Evolutionary conservation across 2,329 filamentous ascomycete species (phyloP), one percentile per base, ranked within the genome.

Genomic region (Aspergillus sp.): DNA sequence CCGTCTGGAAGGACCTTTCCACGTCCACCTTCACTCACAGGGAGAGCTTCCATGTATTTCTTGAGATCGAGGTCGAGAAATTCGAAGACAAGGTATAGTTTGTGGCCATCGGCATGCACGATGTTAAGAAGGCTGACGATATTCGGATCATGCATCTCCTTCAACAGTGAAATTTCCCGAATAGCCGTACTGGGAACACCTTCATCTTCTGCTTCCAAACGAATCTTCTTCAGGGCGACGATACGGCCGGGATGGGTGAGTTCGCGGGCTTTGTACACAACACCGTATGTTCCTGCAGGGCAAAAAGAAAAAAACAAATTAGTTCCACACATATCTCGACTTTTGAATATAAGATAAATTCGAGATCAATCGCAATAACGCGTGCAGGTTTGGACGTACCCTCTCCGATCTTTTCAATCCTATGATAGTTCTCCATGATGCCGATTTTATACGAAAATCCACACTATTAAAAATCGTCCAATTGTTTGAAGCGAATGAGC

Each of bases 391-490:
- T 7, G 10, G 12, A 43, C 79, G 60, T 73, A 93, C 89, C 89
- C 80, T 95, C 89, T 70, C 89, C 89, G 62, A 95, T 89, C 77
- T 95, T 95, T 75, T 95, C 89, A 63, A 95, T 80, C 74, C 94
- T 94, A 73, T 94, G 87, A 70, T 95, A 95, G 73, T 94, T 94
- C 71, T 95, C 88, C 89, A 95, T 94, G 56, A 51, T 67, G 48
- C 32, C 43, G 26, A 29, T 33, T 29, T 26, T 38, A 46, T 41
- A 41, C 36, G 12, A 26, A 28, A 28, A 29, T 32, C 38, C 7
- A 38, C 27, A 10, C 36, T 7, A 38, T 34, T 55, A 48, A 35
- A 35, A 40, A 34, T 45, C 40, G 29, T 43, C 9, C 40, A 30
- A 12, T 29, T 19, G 19, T 19, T 19, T 19, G 19, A 19, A 19